phyloP scores from a whole-genome alignment of 2,329 filamentous ascomycete species.

The Fusarium buharicum region DNA sequence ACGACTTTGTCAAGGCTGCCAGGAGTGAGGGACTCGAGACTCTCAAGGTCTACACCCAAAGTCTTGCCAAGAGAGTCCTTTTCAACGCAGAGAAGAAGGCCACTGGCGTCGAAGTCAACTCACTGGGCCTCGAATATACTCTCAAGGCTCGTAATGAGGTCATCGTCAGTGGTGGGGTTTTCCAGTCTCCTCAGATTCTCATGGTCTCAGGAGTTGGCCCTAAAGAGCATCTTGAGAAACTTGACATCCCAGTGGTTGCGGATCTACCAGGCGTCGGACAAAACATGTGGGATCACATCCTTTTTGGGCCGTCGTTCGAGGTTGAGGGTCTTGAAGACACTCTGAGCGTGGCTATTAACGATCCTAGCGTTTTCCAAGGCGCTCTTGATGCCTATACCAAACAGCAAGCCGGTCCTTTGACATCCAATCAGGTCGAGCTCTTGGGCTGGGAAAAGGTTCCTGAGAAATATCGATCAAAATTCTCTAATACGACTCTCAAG shows the following conservation, averaged over 20 bases:
- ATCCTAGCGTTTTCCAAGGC: constrained; percentile 23
- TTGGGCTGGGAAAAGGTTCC: constrained; percentile 45
- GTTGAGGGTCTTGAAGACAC: constrained; percentile 38
- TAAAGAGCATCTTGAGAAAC: constrained; percentile 5
- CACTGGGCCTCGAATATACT: constrained; percentile 25
- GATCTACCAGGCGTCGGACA: constrained; percentile 36
- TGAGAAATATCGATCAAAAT: constrained; percentile 26
- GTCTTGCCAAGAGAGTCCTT: constrained; percentile 57
- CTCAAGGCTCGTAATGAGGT: constrained; percentile 36
- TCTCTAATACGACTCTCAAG: constrained; percentile 27
- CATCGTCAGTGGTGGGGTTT: constrained; percentile 31
- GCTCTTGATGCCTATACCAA: constrained; percentile 30
- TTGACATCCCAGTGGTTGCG: constrained; percentile 26
- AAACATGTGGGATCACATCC: constrained; percentile 37
- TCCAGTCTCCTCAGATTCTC: constrained; percentile 36
- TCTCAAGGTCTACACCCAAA: constrained; percentile 54
- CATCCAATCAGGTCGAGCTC: constrained; percentile 41
- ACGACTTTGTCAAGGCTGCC: constrained; percentile 42
- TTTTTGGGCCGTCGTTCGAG: constrained; percentile 36
- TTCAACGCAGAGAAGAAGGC: constrained; percentile 55
- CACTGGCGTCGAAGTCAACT: constrained; percentile 50
- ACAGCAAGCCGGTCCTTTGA: constrained; percentile 34
- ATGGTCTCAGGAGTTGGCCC: constrained; percentile 42
- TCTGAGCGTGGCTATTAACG: constrained; percentile 36
- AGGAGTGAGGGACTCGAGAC: constrained; percentile 44